Evolutionary conservation across 352 stramenopile genomes (phyloP), one percentile per base, ranked within the genome.

Genomic region (Phytophthora chlamydospora): DNA sequence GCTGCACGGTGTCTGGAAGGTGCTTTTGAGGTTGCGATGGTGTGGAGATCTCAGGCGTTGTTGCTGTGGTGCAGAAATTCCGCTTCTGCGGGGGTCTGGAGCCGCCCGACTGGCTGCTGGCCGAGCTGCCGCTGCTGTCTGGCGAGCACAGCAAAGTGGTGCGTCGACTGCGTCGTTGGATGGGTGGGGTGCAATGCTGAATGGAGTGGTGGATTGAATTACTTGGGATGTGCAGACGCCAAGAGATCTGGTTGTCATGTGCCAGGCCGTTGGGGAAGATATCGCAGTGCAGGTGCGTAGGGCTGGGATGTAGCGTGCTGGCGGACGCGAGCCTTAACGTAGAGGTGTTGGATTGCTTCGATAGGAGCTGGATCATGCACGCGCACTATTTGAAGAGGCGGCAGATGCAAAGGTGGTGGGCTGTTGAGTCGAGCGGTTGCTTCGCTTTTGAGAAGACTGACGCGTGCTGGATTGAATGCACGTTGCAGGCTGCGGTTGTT

Each of bases 21-120:
- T 29, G 24, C 5, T 6, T 29, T 4, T 29, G 24, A 29, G 24
- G 24, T 29, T 29, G 17, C 17, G 7, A 47, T 14, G 27, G n/a
- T 8, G 19, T 38, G 1, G 12, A 1, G 47, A 35, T 62, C 21
- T 41, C 6, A 58, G 19, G 43, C 33, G 49, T 24, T 50, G 38
- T 11, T 47, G 8, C 40, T 60, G 41, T 39, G 52, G 4, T 36
- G 49, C 32, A 76, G 68, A 76, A 65, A 58, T 89, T 85, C 43
- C 71, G 80, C 16, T 88, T 87, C 68, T 88, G 80, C 24, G 80
- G 80, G 43, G 78, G 76, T 6, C 49, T 89, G 48, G 80, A 89
- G 62, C 80, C 80, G 42, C 80, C 80, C 0, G 80, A 89, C 63
- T 89, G 80, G 80, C 21, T 89, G 48, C 63, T 88, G 34, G 75